These are phyloP conservation scores for Syzygium jambos DNA, from an alignment of 345 rosid genomes.

Conservation along the genomic window DNA sequence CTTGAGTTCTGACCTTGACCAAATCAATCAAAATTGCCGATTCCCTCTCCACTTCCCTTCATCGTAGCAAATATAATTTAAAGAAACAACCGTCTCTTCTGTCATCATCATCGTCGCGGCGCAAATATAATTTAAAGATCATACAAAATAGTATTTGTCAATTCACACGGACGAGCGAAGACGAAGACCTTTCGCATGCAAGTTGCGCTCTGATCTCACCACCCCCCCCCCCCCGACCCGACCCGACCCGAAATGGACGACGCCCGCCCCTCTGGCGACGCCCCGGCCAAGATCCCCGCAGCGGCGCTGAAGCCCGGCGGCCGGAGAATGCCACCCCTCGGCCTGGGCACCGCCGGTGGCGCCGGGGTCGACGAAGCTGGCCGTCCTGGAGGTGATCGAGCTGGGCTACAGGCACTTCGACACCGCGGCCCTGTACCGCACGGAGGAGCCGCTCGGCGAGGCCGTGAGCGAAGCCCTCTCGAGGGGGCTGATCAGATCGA, in stretches of 20 bases:
- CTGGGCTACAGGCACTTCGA: constrained; percentile 41
- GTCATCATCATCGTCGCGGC: neutral
- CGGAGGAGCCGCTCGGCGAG: constrained; percentile 35
- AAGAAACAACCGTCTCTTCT: neutral
- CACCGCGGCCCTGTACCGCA: constrained; percentile 26
- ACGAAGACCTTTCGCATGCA: neutral
- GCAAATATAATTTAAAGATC: neutral
- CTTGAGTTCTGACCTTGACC: neutral
- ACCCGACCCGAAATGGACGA: neutral
- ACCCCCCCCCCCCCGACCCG: no score
- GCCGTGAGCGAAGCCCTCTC: constrained; percentile 35
- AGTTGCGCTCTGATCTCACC: neutral
- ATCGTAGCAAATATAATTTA: neutral
- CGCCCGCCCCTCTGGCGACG: neutral
- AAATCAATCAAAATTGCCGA: neutral
- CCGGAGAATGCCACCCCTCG: constrained; percentile 19
- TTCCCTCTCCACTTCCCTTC: neutral
- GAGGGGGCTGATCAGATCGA: constrained; percentile 24
- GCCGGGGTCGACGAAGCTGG: constrained; percentile 10
- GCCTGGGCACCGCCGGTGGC: constrained; percentile 22
- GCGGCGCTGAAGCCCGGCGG: constrained; percentile 11
- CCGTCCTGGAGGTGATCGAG: constrained; percentile 26
- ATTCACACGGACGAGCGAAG: no score
- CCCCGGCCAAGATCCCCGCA: constrained; percentile 16
- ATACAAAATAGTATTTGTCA: no score